These are phyloP conservation scores for Primulina tabacum DNA, from an alignment of 257 asterid species.

Conservation along the genomic window DNA sequence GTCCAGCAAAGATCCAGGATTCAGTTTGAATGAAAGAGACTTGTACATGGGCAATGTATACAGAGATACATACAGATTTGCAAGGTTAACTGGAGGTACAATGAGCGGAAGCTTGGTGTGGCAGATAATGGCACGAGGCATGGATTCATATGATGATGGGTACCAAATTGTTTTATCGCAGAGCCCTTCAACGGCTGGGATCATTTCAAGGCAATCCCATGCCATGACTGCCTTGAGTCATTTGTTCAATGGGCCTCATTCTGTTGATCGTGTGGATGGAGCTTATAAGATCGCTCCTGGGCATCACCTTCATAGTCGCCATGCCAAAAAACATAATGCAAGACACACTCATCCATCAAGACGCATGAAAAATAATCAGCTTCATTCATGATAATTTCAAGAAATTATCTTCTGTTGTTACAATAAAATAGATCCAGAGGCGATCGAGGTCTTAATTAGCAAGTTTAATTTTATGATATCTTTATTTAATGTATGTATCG, in stretches of 20 bases:
- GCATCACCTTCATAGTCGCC: constrained; percentile 11
- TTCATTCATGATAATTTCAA: neutral
- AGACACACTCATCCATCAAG: neutral
- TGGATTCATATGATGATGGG: constrained; percentile 65
- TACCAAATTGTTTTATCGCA: constrained; percentile 48
- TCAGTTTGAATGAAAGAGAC: constrained; percentile 36
- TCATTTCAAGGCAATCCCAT: constrained; percentile 56
- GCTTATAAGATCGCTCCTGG: neutral
- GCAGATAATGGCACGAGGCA: constrained; percentile 67
- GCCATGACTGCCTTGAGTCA: constrained; percentile 51
- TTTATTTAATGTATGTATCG: neutral
- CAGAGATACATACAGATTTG: constrained; percentile 42
- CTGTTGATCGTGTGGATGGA: neutral
- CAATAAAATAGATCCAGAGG: neutral
- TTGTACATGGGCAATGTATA: constrained; percentile 49
- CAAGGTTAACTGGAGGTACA: constrained; percentile 52
- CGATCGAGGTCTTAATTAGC: neutral
- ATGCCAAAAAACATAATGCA: neutral
- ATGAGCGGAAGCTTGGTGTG: constrained; percentile 74
- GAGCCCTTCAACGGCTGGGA: constrained; percentile 47
- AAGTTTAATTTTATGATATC: neutral
- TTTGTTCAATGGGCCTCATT: constrained; percentile 24
- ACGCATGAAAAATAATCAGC: neutral
- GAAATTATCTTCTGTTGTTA: neutral
- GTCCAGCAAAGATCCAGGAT: constrained; percentile 58